phyloP scores from a whole-genome alignment of 2,329 filamentous ascomycete species.

The Beauveria caledonica region DNA sequence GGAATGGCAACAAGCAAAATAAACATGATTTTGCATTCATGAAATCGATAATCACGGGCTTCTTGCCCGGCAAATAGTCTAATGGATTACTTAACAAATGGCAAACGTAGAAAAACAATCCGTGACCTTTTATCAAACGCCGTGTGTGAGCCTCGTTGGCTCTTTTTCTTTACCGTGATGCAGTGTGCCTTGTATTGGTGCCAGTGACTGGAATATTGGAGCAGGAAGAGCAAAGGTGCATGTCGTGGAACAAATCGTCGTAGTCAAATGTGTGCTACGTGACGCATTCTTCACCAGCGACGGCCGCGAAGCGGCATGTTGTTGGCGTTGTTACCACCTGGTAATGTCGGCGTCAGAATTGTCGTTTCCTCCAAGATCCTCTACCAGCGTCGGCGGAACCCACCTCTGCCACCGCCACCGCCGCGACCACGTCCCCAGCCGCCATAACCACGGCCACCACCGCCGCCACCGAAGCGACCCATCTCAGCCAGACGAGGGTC shows the following conservation, averaged over 20 bases:
- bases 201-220: conserved; percentile 5
- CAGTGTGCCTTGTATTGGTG: conserved; percentile 1
- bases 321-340: conserved; percentile 41
- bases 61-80: conserved; percentile 10
- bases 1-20: background rate
- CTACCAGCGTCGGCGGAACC: conserved; percentile 27
- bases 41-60: conserved; percentile 6
- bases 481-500: conserved; percentile 94
- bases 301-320: conserved; percentile 41
- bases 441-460: conserved; percentile 66
- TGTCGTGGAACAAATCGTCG: conserved; percentile 4
- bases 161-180: conserved; percentile 13
- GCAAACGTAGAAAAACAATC: conserved; percentile 12
- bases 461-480: conserved; percentile 83
- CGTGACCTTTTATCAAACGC: conserved; percentile 27
- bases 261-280: conserved; percentile 5
- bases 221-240: conserved; percentile 6
- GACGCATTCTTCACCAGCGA: conserved; percentile 36
- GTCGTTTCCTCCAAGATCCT: conserved; percentile 15
- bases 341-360: conserved; percentile 20
- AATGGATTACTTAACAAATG: conserved; percentile 3
- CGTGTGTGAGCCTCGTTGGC: conserved; percentile 15
- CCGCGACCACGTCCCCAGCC: conserved; percentile 62
- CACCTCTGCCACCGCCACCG: conserved; percentile 41
- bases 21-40: background rate